phyloP scores from a whole-genome alignment of 371 early-diverging fungal genomes.

The Chytridium lagenaria region DNA sequence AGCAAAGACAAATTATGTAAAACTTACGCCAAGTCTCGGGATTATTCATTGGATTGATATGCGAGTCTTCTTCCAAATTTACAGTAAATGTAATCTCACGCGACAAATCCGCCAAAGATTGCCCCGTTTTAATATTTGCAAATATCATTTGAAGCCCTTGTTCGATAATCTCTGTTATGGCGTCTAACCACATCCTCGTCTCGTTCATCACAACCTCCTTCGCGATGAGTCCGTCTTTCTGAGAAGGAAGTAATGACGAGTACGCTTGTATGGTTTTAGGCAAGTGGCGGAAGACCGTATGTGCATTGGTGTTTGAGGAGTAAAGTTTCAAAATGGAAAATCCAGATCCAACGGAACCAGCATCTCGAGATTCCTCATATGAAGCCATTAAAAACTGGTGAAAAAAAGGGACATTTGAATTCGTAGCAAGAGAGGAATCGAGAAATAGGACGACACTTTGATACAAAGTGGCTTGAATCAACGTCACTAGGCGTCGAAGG shows the following conservation, averaged over 20 bases:
- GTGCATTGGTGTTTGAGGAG: slow-evolving; percentile 45
- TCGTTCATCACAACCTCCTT: slow-evolving; percentile 7
- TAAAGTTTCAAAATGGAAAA: slow-evolving; percentile 25
- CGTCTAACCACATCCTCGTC: slow-evolving; percentile 20
- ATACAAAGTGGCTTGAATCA: not conserved
- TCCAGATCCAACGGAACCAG: not conserved
- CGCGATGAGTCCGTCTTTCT: too few relatives aligned
- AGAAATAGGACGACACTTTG: not conserved
- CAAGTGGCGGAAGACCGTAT: slow-evolving; percentile 46
- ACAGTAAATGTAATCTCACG: not conserved
- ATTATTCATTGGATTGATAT: too few relatives aligned
- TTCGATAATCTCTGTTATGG: not conserved
- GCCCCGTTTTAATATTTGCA: slow-evolving; percentile 4
- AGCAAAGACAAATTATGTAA: too few relatives aligned
- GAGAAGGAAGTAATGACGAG: slow-evolving; percentile 21
- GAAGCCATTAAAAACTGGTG: not conserved
- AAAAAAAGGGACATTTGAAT: not conserved
- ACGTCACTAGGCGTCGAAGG: not conserved
- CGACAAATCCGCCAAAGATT: not conserved
- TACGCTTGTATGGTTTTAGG: slow-evolving; percentile 36
- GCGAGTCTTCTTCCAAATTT: too few relatives aligned
- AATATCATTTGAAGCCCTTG: slow-evolving; percentile 7
- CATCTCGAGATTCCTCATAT: not conserved
- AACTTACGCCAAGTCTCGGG: too few relatives aligned
- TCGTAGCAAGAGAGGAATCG: not conserved